Evolutionary conservation across 441 rosid genomes (phyloP).

Genomic region (Bocquillonia castaneifolia): DNA sequence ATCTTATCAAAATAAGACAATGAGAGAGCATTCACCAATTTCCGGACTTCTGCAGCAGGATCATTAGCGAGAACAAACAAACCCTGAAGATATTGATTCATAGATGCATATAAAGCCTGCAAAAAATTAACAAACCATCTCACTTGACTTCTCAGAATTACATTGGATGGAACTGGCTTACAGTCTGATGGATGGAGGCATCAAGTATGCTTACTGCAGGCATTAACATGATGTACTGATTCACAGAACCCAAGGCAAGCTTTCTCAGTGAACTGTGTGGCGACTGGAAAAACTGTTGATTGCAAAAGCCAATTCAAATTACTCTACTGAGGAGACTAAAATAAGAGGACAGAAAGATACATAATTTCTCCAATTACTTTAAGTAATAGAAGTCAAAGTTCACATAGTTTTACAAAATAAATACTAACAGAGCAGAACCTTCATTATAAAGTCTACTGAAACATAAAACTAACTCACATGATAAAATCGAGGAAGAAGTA

Average conservation of each 20-base stretch:
- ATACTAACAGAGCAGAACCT: neutral
- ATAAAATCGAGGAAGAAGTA: conserved; percentile 76
- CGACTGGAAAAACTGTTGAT: conserved; percentile 87
- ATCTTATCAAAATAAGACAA: neutral
- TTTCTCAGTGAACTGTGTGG: conserved; percentile 81
- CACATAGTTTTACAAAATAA: conserved; percentile 6
- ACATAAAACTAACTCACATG: conserved; percentile 47
- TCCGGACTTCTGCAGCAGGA: conserved; percentile 78
- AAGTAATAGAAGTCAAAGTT: neutral
- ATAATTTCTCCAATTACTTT: neutral
- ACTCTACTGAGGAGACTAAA: neutral
- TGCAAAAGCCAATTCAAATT: conserved; percentile 22
- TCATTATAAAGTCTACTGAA: neutral
- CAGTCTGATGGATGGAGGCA: conserved; percentile 2
- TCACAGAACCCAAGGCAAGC: conserved; percentile 84
- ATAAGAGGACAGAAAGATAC: neutral
- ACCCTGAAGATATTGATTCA: conserved; percentile 89
- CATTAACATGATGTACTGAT: conserved; percentile 87
- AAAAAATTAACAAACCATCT: conserved; percentile 18
- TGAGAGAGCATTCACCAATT: conserved; percentile 52
- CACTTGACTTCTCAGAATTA: no score
- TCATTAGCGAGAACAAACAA: conserved; percentile 86
- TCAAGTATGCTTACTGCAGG: conserved; percentile 74
- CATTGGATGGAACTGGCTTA: neutral
- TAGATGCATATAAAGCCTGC: conserved; percentile 76